These are phyloP conservation scores for Trametes versicolor DNA, from an alignment of 1,284 basidiomycete genomes.

Conservation along the genomic window DNA sequence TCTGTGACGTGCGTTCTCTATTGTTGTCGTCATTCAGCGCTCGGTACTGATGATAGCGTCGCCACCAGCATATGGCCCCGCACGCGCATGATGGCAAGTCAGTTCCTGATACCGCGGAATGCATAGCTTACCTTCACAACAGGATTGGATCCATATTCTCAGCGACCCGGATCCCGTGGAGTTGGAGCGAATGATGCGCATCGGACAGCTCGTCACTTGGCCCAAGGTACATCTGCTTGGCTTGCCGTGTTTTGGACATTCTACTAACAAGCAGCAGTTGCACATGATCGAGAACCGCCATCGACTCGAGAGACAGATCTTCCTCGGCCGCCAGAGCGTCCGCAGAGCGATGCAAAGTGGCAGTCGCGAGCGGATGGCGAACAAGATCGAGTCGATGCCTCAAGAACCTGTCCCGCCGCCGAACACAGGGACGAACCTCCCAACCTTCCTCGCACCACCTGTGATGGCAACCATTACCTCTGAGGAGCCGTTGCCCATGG, in stretches of 20 bases:
- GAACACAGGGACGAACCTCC: conserved; percentile 37
- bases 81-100: conserved; percentile 74
- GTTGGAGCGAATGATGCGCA: conserved; percentile 84
- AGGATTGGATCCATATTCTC: conserved; percentile 89
- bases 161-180: conserved; percentile 87
- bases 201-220: conserved; percentile 94
- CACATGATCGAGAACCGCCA: conserved; percentile 92
- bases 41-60: conserved; percentile 33
- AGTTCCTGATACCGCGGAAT: conserved; percentile 8
- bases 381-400: conserved; percentile 35
- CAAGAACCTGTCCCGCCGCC: conserved; percentile 39
- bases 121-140: not conserved
- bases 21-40: not conserved
- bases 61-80: conserved; percentile 83
- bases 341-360: conserved; percentile 59
- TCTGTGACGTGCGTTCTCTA: conserved; percentile 72
- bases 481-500: conserved; percentile 65
- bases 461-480: conserved; percentile 46
- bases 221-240: conserved; percentile 76
- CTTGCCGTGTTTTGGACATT: not conserved
- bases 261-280: conserved; percentile 57
- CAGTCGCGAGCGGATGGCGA: conserved; percentile 33
- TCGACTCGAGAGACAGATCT: conserved; percentile 84
- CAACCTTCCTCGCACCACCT: conserved; percentile 17
- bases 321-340: conserved; percentile 80